These are phyloP conservation scores for Westerdykella aurantiaca DNA, from an alignment of 2,329 filamentous ascomycete genomes.

Conservation along the genomic window DNA sequence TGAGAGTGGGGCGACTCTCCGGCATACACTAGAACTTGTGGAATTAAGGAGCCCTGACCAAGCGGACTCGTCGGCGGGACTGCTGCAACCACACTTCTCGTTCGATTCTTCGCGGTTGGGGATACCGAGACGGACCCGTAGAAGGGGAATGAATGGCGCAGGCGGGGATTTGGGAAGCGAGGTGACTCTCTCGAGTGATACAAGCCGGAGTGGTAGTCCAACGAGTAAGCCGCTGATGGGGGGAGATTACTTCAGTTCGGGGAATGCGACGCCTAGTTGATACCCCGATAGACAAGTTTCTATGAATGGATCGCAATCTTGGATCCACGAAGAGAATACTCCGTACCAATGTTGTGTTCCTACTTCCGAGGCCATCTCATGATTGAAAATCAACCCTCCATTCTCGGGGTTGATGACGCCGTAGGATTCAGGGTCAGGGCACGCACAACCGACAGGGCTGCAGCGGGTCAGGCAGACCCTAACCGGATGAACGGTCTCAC, in stretches of 20 bases:
- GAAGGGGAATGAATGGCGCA: conserved; percentile 9
- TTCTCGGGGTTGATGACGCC: too few relatives aligned
- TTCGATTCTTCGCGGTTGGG: conserved; percentile 26
- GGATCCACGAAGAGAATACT: too few relatives aligned
- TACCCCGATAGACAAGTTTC: too few relatives aligned
- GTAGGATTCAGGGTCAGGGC: too few relatives aligned
- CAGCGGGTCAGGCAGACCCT: too few relatives aligned
- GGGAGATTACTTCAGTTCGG: not conserved
- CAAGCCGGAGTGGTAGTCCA: not conserved
- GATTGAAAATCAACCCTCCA: too few relatives aligned
- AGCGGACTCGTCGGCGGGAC: conserved; percentile 5
- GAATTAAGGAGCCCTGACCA: conserved; percentile 31
- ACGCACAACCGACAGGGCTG: too few relatives aligned
- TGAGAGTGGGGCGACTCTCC: conserved; percentile 72
- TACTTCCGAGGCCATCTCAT: too few relatives aligned
- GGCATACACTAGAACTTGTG: conserved; percentile 58
- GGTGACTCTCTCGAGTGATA: not conserved
- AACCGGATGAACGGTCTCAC: too few relatives aligned
- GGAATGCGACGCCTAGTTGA: not conserved
- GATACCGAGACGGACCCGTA: conserved; percentile 21
- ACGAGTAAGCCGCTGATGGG: not conserved
- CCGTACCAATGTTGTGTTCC: too few relatives aligned
- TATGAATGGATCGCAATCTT: too few relatives aligned
- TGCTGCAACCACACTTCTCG: conserved; percentile 23
- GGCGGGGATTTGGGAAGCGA: conserved; percentile 9